Evolutionary conservation across 2,329 filamentous ascomycete genomes (phyloP).

Genomic region (Paracorniculantispora psalliotae): DNA sequence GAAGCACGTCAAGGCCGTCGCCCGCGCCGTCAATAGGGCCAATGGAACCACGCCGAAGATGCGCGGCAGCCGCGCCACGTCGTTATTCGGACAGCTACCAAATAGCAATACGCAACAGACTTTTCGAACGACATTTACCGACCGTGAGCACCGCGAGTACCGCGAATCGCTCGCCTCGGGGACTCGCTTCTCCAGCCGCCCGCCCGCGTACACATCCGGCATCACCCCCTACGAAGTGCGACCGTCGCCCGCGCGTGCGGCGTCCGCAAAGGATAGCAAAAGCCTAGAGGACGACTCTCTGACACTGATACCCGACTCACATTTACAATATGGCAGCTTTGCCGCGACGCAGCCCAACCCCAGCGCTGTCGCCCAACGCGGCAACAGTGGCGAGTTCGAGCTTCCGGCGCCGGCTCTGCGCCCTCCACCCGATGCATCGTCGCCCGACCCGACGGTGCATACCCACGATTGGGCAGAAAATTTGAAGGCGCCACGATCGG

Average conservation of each 20-base stretch:
- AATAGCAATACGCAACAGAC: slow-evolving; percentile 12
- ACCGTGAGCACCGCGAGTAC: slow-evolving; percentile 1
- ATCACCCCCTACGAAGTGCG: neutral
- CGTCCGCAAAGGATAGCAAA: neutral
- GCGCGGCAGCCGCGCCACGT: slow-evolving; percentile 18
- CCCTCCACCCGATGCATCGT: slow-evolving; percentile 16
- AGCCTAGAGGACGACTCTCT: slow-evolving; percentile 37
- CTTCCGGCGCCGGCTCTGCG: slow-evolving; percentile 50
- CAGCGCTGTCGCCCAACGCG: slow-evolving; percentile 21
- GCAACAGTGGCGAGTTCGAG: slow-evolving; percentile 37
- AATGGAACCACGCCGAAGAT: slow-evolving; percentile 44
- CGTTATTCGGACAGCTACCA: slow-evolving; percentile 8
- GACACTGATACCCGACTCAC: slow-evolving; percentile 30
- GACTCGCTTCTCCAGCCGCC: neutral
- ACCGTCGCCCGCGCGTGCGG: neutral
- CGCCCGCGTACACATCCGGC: slow-evolving; percentile 8
- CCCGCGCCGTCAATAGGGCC: slow-evolving; percentile 63
- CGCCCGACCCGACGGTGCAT: neutral
- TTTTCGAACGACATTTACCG: slow-evolving; percentile 9
- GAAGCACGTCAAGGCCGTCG: slow-evolving; percentile 83
- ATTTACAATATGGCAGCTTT: slow-evolving; percentile 51
- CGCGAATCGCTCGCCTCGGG: neutral
- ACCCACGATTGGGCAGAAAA: slow-evolving; percentile 1
- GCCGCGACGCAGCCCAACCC: slow-evolving; percentile 35
- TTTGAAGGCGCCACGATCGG: neutral